phyloP scores from a whole-genome alignment of 768 basidiomycete species.

The Asterophora parasitica region DNA sequence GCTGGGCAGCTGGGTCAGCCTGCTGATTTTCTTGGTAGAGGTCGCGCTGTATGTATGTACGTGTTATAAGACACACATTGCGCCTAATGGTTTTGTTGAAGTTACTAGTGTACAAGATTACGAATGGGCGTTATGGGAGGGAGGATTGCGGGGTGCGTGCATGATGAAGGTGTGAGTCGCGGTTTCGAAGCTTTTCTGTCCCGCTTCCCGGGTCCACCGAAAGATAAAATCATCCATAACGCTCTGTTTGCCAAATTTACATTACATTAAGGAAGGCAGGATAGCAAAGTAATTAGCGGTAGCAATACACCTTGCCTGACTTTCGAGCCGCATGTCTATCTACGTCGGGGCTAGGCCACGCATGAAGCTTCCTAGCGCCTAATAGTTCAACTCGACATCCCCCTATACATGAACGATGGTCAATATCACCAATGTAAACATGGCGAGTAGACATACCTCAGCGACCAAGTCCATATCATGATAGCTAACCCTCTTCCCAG shows the following conservation, averaged over 20 bases:
- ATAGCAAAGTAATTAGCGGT: slow-evolving; percentile 1
- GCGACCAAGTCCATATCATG: slow-evolving; percentile 94
- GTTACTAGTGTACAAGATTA: too few species aligned
- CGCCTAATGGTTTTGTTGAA: too few species aligned
- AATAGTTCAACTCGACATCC: slow-evolving; percentile 58
- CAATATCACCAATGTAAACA: background rate
- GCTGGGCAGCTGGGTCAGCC: too few species aligned
- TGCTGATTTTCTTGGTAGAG: too few species aligned
- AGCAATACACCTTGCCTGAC: slow-evolving; percentile 3
- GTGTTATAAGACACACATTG: too few species aligned
- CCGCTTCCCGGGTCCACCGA: too few species aligned
- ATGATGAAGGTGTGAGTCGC: too few species aligned
- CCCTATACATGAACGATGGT: slow-evolving; percentile 32
- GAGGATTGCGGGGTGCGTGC: too few species aligned
- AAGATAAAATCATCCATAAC: background rate
- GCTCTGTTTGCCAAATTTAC: slow-evolving; percentile 6
- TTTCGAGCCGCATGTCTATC: background rate
- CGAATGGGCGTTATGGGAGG: too few species aligned
- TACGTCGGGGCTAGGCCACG: background rate
- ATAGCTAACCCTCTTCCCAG: slow-evolving; percentile 87
- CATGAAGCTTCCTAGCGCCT: slow-evolving; percentile 9
- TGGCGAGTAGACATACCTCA: slow-evolving; percentile 40
- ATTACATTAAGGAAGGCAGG: slow-evolving; percentile 1
- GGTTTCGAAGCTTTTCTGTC: too few species aligned
- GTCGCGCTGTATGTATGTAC: too few species aligned